Percentiles rank a stretch among this genome's conserved stretches.
Evolutionary conservation across 2,329 filamentous ascomycete genomes (phyloP).

Genomic region (Phyllosticta citribraziliensis): DNA sequence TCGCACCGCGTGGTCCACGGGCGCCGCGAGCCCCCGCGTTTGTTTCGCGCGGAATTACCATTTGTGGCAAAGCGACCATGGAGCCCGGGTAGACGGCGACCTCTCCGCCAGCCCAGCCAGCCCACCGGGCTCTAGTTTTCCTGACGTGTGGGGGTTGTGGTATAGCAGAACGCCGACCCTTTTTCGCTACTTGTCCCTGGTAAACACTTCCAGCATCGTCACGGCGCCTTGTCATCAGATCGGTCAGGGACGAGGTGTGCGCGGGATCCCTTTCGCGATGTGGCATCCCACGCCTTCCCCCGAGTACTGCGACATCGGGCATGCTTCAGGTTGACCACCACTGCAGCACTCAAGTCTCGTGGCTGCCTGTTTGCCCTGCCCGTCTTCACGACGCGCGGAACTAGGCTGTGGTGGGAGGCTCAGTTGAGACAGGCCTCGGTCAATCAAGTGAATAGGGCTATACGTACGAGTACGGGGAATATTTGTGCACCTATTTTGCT

Average conservation of each 20-base stretch:
- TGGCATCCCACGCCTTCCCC: not conserved
- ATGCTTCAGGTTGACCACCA: too few species aligned
- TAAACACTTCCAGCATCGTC: not conserved
- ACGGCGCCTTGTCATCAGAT: not conserved
- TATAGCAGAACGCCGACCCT: not conserved
- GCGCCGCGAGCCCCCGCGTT: not conserved
- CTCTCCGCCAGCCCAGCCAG: not conserved
- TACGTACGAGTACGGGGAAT: not conserved
- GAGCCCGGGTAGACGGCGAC: not conserved
- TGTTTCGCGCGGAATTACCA: not conserved
- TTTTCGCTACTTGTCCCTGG: not conserved
- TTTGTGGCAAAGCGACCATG: not conserved
- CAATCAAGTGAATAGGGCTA: not conserved
- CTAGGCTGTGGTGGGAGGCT: not conserved
- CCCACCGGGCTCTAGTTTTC: not conserved
- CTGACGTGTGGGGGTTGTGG: not conserved
- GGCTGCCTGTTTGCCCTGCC: not conserved
- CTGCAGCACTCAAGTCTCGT: too few species aligned
- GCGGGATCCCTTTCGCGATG: not conserved
- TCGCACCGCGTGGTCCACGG: not conserved
- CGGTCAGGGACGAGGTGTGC: not conserved
- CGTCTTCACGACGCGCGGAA: not conserved
- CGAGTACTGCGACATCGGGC: not conserved
- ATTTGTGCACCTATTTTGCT: not conserved
- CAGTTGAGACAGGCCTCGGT: not conserved